A percentile compares a stretch with the other conserved stretches of the same genome.
Conservation (phyloP, 257 asterid genomes). For the Primulina eburnea region DNA sequence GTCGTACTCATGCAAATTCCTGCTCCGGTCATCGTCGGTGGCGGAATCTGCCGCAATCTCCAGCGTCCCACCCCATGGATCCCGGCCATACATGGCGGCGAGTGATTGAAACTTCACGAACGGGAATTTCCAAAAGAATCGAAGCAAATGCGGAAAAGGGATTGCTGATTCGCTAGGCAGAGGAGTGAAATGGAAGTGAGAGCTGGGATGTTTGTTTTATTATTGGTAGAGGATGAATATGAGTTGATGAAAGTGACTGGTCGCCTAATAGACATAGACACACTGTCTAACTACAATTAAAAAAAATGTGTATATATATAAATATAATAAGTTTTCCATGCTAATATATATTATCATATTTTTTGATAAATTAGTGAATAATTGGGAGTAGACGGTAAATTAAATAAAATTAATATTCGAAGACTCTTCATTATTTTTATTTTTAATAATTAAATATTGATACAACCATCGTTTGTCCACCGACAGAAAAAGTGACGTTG, state of each 20-base stretch:
- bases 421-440: too few relatives aligned
- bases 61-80: constrained; percentile 98
- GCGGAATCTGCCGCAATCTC: constrained; percentile 96
- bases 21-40: constrained; percentile 92
- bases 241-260: constrained; percentile 24
- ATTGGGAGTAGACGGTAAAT: too few relatives aligned
- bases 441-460: too few relatives aligned
- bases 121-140: too few relatives aligned
- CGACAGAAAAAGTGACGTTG: constrained; percentile 15
- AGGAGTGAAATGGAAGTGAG: neutral
- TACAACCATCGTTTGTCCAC: constrained; percentile 18
- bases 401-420: too few relatives aligned
- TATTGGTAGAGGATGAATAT: neutral
- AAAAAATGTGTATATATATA: too few relatives aligned
- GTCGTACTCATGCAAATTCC: constrained; percentile 83
- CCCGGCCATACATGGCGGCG: constrained; percentile 71
- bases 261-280: constrained; percentile 23
- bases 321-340: too few relatives aligned
- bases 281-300: constrained; percentile 17
- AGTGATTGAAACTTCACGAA: neutral
- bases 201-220: constrained; percentile 12
- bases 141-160: neutral
- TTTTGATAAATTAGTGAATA: too few relatives aligned
- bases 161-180: too few relatives aligned
- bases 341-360: too few relatives aligned